Percentiles rank a stretch among this genome's conserved stretches.
These are phyloP conservation scores for Nigrospora oryzae DNA, from an alignment of 2,329 filamentous ascomycete species.

Conservation along the genomic window DNA sequence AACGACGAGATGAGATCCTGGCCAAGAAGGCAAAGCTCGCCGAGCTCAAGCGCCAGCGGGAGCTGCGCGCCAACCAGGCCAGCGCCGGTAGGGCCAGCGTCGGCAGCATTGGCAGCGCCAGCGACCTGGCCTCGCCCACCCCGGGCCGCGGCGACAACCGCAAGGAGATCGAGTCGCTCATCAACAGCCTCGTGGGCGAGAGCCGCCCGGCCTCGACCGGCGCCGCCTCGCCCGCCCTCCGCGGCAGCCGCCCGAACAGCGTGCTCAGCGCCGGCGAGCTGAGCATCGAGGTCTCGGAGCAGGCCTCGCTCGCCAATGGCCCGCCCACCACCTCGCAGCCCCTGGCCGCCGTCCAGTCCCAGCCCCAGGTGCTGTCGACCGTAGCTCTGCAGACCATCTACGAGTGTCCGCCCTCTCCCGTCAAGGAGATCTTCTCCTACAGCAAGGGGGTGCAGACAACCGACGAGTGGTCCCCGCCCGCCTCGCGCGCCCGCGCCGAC, in stretches of 20 bases:
- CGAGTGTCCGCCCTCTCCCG: constrained; percentile 68
- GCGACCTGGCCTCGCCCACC: constrained; percentile 58
- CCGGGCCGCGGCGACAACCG: constrained; percentile 61
- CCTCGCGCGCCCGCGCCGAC: constrained; percentile 42
- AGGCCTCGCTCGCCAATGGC: constrained; percentile 36
- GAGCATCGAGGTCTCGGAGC: constrained; percentile 65
- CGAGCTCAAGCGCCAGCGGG: constrained; percentile 88
- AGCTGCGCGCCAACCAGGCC: constrained; percentile 71
- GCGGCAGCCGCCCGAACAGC: constrained; percentile 75
- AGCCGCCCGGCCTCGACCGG: constrained; percentile 64
- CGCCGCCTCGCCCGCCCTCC: constrained; percentile 55
- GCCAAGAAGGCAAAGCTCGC: constrained; percentile 96
- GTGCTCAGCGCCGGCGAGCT: constrained; percentile 75
- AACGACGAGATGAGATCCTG: constrained; percentile 90
- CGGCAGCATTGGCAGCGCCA: constrained; percentile 42
- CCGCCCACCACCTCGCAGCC: constrained; percentile 11
- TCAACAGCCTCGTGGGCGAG: constrained; percentile 75
- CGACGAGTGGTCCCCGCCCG: constrained; percentile 57
- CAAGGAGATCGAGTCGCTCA: constrained; percentile 75
- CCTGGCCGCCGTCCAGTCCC: constrained; percentile 22
- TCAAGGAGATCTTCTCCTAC: constrained; percentile 86
- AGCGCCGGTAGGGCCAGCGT: constrained; percentile 60
- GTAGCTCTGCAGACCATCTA: constrained; percentile 68
- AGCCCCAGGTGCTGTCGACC: constrained; percentile 64
- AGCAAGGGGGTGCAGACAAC: constrained; percentile 94